These are phyloP conservation scores for Metarhizium album DNA, from an alignment of 2,329 filamentous ascomycete genomes.

Conservation along the genomic window DNA sequence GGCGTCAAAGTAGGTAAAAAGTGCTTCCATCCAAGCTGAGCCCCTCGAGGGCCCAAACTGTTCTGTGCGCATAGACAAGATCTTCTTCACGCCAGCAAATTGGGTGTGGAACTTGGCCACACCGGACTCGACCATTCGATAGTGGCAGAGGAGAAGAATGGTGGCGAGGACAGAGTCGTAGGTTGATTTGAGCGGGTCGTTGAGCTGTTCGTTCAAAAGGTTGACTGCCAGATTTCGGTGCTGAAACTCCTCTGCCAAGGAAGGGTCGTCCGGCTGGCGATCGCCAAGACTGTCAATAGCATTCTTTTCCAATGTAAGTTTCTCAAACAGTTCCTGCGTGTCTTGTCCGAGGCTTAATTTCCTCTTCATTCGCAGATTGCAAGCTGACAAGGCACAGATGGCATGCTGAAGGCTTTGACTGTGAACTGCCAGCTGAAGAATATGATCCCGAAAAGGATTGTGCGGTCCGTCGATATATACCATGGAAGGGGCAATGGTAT, in stretches of 20 bases:
- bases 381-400: slow-evolving; percentile 78
- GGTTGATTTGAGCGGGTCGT: slow-evolving; percentile 61
- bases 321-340: slow-evolving; percentile 37
- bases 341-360: slow-evolving; percentile 52
- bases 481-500: slow-evolving; percentile 82
- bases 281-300: slow-evolving; percentile 33
- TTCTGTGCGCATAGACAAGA: slow-evolving; percentile 62
- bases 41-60: slow-evolving; percentile 43
- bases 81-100: slow-evolving; percentile 85
- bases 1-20: slow-evolving; percentile 92
- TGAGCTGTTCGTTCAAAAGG: slow-evolving; percentile 73
- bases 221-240: slow-evolving; percentile 72
- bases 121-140: slow-evolving; percentile 87
- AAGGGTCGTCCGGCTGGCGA: slow-evolving; percentile 48
- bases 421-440: slow-evolving; percentile 64
- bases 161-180: slow-evolving; percentile 84
- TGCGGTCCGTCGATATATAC: slow-evolving; percentile 79
- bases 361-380: slow-evolving; percentile 80
- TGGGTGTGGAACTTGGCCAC: slow-evolving; percentile 90
- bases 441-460: slow-evolving; percentile 78
- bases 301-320: slow-evolving; percentile 35
- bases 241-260: slow-evolving; percentile 70
- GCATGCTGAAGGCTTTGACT: slow-evolving; percentile 85
- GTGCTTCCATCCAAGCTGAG: slow-evolving; percentile 80
- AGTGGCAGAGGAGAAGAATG: slow-evolving; percentile 78